Conservation (phyloP, 2,329 filamentous ascomycete species). For the Fusarium buxicola region DNA sequence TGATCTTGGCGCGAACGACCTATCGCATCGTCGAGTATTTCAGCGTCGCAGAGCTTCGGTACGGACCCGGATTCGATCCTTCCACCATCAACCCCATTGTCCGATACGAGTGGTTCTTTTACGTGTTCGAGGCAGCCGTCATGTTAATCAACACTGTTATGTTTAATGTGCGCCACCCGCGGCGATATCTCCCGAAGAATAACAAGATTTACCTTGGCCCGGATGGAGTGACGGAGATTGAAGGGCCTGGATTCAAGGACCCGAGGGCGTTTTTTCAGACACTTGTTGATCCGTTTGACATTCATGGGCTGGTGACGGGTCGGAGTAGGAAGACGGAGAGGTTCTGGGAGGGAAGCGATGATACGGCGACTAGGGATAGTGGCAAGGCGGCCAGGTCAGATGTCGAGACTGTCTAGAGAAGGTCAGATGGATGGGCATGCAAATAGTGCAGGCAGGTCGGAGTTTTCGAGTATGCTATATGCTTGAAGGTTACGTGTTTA, state of each 20-base stretch:
- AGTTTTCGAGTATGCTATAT: not conserved
- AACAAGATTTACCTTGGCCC: constrained; percentile 62
- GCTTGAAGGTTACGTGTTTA: not conserved
- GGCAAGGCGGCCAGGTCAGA: constrained; percentile 12
- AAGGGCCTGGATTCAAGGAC: constrained; percentile 62
- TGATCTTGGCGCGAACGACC: constrained; percentile 66
- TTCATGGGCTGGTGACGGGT: constrained; percentile 50
- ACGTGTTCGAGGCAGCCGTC: constrained; percentile 65
- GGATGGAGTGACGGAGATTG: constrained; percentile 63
- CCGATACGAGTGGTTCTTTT: constrained; percentile 70
- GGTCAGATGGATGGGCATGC: not conserved
- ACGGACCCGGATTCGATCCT: constrained; percentile 53
- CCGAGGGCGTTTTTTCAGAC: constrained; percentile 57
- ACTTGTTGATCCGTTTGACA: constrained; percentile 56
- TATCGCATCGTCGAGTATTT: constrained; percentile 72
- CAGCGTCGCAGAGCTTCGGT: constrained; percentile 56
- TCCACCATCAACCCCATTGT: constrained; percentile 57
- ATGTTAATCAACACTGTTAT: constrained; percentile 65
- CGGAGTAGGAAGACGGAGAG: constrained; percentile 46
- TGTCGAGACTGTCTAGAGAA: constrained; percentile 11
- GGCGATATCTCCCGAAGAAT: constrained; percentile 61
- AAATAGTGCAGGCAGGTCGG: not conserved
- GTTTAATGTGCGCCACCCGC: constrained; percentile 64
- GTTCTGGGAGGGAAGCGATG: constrained; percentile 51
- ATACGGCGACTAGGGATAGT: not conserved